Evolutionary conservation across 495 filamentous ascomycete species (phyloP).

Genomic region (Hyphodiscus hymeniophilus): DNA sequence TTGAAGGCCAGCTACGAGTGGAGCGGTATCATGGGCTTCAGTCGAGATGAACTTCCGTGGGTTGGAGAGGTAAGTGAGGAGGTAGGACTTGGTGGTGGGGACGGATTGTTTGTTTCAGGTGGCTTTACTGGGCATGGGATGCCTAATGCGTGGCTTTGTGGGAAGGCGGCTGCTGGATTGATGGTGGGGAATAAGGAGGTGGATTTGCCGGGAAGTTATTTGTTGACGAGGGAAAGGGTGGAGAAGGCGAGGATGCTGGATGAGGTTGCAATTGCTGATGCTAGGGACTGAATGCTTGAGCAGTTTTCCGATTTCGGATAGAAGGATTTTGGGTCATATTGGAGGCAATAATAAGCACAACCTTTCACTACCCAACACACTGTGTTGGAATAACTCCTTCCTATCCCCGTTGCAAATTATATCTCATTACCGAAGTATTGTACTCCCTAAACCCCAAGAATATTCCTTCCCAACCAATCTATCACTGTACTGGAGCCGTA

Average conservation of each 20-base stretch:
- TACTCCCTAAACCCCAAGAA: not conserved
- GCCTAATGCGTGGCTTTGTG: slow-evolving; percentile 66
- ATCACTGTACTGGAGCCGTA: not conserved
- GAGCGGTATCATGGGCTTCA: slow-evolving; percentile 81
- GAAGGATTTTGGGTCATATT: too few species aligned
- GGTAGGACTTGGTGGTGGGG: slow-evolving; percentile 27
- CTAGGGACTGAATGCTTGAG: not conserved
- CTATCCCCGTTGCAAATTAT: too few species aligned
- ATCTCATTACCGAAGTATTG: too few species aligned
- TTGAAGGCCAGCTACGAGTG: slow-evolving; percentile 55
- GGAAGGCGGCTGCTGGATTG: slow-evolving; percentile 57
- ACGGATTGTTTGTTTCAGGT: slow-evolving; percentile 48
- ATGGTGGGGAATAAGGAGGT: slow-evolving; percentile 37
- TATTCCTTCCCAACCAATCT: not conserved
- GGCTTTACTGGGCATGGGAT: slow-evolving; percentile 75
- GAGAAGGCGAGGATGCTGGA: slow-evolving; percentile 11
- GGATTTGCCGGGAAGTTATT: slow-evolving; percentile 36
- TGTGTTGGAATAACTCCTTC: too few species aligned
- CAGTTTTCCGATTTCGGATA: too few species aligned
- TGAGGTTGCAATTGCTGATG: slow-evolving; percentile 14
- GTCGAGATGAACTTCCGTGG: slow-evolving; percentile 59
- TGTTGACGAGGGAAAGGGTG: slow-evolving; percentile 34
- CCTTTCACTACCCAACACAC: too few species aligned
- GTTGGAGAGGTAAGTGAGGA: slow-evolving; percentile 48
- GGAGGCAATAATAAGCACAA: too few species aligned